Evolutionary conservation across 2,329 filamentous ascomycete genomes (phyloP), one percentile per base, ranked within the genome.

Genomic region (Colletotrichum sp.): DNA sequence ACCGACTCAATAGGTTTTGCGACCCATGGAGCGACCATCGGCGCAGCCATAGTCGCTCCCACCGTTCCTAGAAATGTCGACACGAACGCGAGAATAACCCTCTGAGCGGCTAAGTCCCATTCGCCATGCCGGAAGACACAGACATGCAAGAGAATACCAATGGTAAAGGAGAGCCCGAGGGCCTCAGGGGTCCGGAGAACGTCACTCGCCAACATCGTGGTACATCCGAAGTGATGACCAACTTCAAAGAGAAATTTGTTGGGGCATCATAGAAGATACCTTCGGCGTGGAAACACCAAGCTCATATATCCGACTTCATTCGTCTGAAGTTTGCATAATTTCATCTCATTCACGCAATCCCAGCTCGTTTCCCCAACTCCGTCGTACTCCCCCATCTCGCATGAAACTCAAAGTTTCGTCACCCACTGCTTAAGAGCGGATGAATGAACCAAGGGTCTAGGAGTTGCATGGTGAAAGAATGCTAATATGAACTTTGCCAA

Each of bases 81-180:
- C 9, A 36, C 13, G 9, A 69, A 64, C 4, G 24, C 4, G 2
- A 29, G 8, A 8, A 77, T 15, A 2, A 80, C 58, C 5, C 67
- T 62, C 8, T 75, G 36, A 1, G 70, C 74, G 6, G 73, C 33
- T 15, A 76, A 16, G 34, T 81, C 80, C 78, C 79, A 79, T 47
- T 81, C 80, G 11, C 80, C 78, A 4, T 69, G 55, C 3, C 75
- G 75, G 47, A 78, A 80, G 9, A 77, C 24, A 29, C 75, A 68
- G 11, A 76, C 12, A 29, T 81, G 76, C 5, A 70, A 12, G 1
- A 64, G n/a, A 3, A 64, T 55, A 4, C 76, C 75, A 16, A 67
- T 34, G 24, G 29, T 11, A 13, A 77, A 76, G 7, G 51, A 70
- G 3, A 65, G 15, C 51, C 59, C 59, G 18, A 27, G 16, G 18